phyloP scores from a whole-genome alignment of 2,329 filamentous ascomycete genomes.

The Dothistroma pini region DNA sequence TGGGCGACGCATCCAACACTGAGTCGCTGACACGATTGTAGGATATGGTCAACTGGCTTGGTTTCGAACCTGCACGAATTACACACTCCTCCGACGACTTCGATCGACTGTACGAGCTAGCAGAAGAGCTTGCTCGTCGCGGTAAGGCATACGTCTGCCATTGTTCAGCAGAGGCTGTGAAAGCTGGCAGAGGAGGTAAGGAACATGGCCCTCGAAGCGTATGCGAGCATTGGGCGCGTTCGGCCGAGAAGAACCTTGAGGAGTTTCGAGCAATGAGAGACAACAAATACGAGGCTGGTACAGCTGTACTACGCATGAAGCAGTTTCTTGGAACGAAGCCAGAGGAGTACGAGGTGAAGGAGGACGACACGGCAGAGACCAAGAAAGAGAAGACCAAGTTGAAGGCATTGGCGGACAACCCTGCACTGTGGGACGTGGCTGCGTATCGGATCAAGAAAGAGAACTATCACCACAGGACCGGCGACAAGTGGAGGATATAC shows the following conservation, averaged over 20 bases:
- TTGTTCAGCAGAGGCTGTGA: constrained; percentile 78
- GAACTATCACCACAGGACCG: constrained; percentile 71
- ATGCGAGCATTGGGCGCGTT: constrained; percentile 74
- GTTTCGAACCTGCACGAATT: constrained; percentile 72
- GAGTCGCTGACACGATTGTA: too few species aligned
- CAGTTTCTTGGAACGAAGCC: constrained; percentile 61
- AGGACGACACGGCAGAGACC: constrained; percentile 30
- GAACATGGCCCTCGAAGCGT: constrained; percentile 67
- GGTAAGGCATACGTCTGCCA: constrained; percentile 79
- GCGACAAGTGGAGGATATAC: constrained; percentile 84
- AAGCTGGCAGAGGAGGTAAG: constrained; percentile 78
- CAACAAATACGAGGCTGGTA: constrained; percentile 80
- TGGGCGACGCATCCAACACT: too few species aligned
- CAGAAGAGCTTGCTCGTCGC: constrained; percentile 73
- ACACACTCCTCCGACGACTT: constrained; percentile 93
- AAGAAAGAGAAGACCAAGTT: constrained; percentile 36
- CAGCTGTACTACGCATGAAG: constrained; percentile 90
- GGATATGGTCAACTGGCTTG: constrained; percentile 83
- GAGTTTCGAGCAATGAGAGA: constrained; percentile 90
- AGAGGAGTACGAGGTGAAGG: constrained; percentile 34
- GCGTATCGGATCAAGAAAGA: constrained; percentile 82
- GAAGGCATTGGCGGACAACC: constrained; percentile 62
- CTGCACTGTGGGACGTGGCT: constrained; percentile 94
- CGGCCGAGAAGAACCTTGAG: constrained; percentile 68
- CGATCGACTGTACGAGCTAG: constrained; percentile 78